Base-by-base conservation (phyloP, 441 rosid species). In the Adansonia gregorii region DNA sequence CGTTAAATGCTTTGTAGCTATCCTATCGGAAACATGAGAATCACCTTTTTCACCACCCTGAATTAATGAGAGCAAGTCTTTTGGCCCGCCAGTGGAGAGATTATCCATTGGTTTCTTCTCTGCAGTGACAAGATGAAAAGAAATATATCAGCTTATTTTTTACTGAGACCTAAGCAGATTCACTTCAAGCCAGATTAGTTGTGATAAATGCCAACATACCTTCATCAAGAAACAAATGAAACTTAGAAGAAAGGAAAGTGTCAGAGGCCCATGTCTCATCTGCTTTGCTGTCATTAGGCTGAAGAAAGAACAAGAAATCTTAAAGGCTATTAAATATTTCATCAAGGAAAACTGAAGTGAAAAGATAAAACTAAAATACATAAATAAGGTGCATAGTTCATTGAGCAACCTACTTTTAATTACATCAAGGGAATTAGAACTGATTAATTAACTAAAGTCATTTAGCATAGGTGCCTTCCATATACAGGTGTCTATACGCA, bases 171-270 rank as follows among this genome's bases (percentile, higher is more conserved):
- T 22, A 22, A 19, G 72, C 24, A 58, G 7, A 41, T 58, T 17
- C 19, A 61, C 19, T 74, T 14, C 19, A 59, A 45, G 73, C 52
- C 2, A 51, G 22, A 10, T 35, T 35, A 51, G 19, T 1, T 52
- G 20, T 54, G 51, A 78, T 56, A 75, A 51, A 64, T 45, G 48
- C 54, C 48, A 12, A 46, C 51, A 76, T 83, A 97, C 99, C 99
- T 87, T 91, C 97, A 86, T 93, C 97, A 63, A 83, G 74, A 87
- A 97, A 97, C 90, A 94, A 93, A 76, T 86, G 91, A 79, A 97
- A 97, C 87, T 89, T 97, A 79, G 99, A 97, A 81, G 98, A 93
- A 35, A 86, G 89, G 73, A 77, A 83, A 27, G 66, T 65, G 60
- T 73, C 88, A 71, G 92, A 82, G 81, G 81, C 87, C 85, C 65